Base-by-base conservation (phyloP, 1,284 basidiomycete species). In the Sporisorium scitamineum region DNA sequence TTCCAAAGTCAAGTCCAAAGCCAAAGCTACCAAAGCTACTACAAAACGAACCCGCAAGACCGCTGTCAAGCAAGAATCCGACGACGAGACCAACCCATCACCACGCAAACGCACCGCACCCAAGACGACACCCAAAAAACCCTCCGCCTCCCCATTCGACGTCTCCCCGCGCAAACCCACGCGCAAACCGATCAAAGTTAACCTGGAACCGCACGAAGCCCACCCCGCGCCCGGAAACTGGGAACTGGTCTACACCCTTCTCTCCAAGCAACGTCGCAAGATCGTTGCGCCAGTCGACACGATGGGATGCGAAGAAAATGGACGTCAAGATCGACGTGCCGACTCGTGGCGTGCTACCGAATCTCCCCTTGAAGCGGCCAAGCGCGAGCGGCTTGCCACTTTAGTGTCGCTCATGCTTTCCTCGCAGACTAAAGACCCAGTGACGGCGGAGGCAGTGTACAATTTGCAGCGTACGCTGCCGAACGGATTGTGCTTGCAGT, bases 391-490 rank as follows among this genome's bases (percentile, higher is more conserved):
- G 1, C 92, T 95, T 63, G 89, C 93, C 5, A 94, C 92, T 3
- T 90, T 98, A 24, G 90, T 99, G 10, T 94, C 94, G 3, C 89
- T 99, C 57, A 97, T 98, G 94, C 89, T 98, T 5, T 95, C 93
- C 13, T 94, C 94, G 1, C 83, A 84, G 65, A 98, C 96, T 3
- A 98, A 96, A 85, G 94, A 86, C 48, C 80, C 81, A 0, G 80
- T 85, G 10, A 96, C 93, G 0, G 91, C 94, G 56, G 90, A 92
- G 1, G 96, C 96, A 0, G 90, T 97, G 0, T 85, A 87, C 2
- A 92, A 92, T 74, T 88, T 99, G 1, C 91, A 94, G 22, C 83
- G 86, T 0, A 90, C 90, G 0, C 85, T 99, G 0, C 91, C 92
- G 0, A 93, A 93, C 0, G 92, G 90, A 2, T 86, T 99, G 20